Conservation (phyloP, 1,284 basidiomycete genomes). For the Anthracocystis panici-leucophaei region DNA sequence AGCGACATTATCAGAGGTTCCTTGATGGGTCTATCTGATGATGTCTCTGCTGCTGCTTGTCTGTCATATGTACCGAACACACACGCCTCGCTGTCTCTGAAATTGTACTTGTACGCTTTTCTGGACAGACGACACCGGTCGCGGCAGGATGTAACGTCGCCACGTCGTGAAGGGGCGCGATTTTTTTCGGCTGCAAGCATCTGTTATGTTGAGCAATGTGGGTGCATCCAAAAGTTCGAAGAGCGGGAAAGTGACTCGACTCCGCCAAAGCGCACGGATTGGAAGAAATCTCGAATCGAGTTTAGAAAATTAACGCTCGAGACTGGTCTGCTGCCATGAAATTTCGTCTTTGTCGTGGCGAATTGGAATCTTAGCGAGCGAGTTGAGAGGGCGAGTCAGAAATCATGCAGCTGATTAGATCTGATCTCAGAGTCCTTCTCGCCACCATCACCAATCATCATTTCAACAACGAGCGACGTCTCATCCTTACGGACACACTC, state of each 20-base stretch:
- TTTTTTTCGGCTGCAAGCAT: background rate
- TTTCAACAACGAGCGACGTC: background rate
- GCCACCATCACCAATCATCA: slow-evolving; percentile 3
- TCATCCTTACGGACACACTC: background rate
- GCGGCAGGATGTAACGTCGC: too few species aligned
- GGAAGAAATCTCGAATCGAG: slow-evolving; percentile 7
- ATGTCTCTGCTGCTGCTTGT: background rate
- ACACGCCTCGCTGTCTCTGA: background rate
- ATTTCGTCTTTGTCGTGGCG: background rate
- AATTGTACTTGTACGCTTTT: slow-evolving; percentile 3
- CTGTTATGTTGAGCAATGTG: background rate
- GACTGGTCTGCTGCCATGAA: background rate
- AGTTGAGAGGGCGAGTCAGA: too few species aligned
- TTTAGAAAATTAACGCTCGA: background rate
- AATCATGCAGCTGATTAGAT: slow-evolving; percentile 10
- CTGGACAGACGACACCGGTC: too few species aligned
- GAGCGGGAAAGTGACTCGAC: slow-evolving; percentile 12
- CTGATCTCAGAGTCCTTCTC: background rate
- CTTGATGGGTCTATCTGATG: background rate
- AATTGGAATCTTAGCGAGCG: background rate
- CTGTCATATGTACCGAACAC: slow-evolving; percentile 6
- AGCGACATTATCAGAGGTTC: background rate
- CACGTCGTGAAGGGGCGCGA: background rate
- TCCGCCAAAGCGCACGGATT: slow-evolving; percentile 5
- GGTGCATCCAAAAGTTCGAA: background rate